A percentile compares a stretch with the other conserved stretches of the same genome.
These are phyloP conservation scores for Tetrapisispora pingtungensis DNA, from an alignment of 805 yeast species.

Conservation along the genomic window DNA sequence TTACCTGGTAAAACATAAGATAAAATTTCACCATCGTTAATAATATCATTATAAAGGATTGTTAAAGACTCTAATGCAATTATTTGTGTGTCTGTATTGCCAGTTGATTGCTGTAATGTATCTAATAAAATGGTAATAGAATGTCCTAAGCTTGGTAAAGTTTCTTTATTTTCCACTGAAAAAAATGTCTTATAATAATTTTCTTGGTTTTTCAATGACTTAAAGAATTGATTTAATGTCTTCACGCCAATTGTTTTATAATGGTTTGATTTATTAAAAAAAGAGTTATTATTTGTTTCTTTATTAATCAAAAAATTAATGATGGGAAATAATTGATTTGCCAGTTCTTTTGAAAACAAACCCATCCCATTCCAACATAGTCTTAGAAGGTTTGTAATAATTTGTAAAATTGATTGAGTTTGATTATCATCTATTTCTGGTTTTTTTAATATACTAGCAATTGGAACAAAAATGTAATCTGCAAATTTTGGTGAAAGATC, in stretches of 20 bases:
- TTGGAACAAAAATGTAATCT: conserved; percentile 54
- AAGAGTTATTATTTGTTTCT: conserved; percentile 17
- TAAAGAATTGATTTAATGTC: conserved; percentile 25
- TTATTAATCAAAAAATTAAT: conserved; percentile 34
- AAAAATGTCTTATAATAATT: conserved; percentile 12
- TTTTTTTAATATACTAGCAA: conserved; percentile 43
- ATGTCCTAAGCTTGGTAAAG: conserved; percentile 40
- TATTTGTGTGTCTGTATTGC: conserved; percentile 25
- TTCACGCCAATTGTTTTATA: conserved; percentile 31
- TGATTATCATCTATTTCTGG: conserved; percentile 38
- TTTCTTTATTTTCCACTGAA: conserved; percentile 12
- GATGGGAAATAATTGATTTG: conserved; percentile 39
- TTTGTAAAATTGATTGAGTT: conserved; percentile 36
- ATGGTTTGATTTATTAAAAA: conserved; percentile 27
- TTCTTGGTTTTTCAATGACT: conserved; percentile 26
- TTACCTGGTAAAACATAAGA: conserved; percentile 44
- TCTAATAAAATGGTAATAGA: conserved; percentile 36
- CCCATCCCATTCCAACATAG: conserved; percentile 39
- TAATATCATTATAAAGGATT: conserved; percentile 28
- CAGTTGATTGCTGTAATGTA: conserved; percentile 20
- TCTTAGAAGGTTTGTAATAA: conserved; percentile 35
- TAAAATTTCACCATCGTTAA: conserved; percentile 38
- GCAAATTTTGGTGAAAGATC: conserved; percentile 36
- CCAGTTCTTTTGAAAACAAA: conserved; percentile 30
- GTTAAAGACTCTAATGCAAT: conserved; percentile 29